Evolutionary conservation across 768 basidiomycete genomes (phyloP).

Genomic region (Hypholoma sublateritium): DNA sequence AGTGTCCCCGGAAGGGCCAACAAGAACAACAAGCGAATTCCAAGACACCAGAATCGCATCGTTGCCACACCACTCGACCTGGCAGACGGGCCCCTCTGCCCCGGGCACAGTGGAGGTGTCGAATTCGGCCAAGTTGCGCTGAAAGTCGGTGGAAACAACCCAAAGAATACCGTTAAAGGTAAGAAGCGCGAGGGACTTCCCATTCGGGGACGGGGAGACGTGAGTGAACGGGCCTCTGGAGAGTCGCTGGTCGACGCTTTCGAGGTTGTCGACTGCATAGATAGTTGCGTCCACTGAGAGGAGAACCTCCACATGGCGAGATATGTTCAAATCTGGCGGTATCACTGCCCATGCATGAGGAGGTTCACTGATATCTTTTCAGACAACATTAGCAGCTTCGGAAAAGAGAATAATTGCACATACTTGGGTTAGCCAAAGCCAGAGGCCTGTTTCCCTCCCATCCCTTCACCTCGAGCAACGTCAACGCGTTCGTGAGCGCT

Average conservation of each 20-base stretch:
- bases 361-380: slow-evolving; percentile 68
- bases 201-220: slow-evolving; percentile 89
- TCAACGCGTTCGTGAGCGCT: slow-evolving; percentile 73
- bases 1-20: slow-evolving; percentile 91
- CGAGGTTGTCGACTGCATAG: slow-evolving; percentile 84
- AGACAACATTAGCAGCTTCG: not conserved
- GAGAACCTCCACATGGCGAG: slow-evolving; percentile 87
- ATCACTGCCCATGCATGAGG: slow-evolving; percentile 88
- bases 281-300: slow-evolving; percentile 82
- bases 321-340: slow-evolving; percentile 86
- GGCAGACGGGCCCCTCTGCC: slow-evolving; percentile 58
- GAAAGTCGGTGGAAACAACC: slow-evolving; percentile 96
- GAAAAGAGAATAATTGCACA: slow-evolving; percentile 22
- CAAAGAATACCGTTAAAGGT: slow-evolving; percentile 73
- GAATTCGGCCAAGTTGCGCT: slow-evolving; percentile 85
- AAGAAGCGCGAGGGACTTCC: slow-evolving; percentile 85
- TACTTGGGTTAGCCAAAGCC: slow-evolving; percentile 73
- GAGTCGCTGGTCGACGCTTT: slow-evolving; percentile 84
- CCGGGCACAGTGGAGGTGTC: slow-evolving; percentile 59
- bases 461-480: slow-evolving; percentile 82
- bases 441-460: slow-evolving; percentile 82
- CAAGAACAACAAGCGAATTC: slow-evolving; percentile 73
- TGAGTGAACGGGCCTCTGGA: slow-evolving; percentile 87
- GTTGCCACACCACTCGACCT: slow-evolving; percentile 95
- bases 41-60: slow-evolving; percentile 91